Conservation (phyloP, 1,284 basidiomycete genomes). For the Somion occarium region DNA sequence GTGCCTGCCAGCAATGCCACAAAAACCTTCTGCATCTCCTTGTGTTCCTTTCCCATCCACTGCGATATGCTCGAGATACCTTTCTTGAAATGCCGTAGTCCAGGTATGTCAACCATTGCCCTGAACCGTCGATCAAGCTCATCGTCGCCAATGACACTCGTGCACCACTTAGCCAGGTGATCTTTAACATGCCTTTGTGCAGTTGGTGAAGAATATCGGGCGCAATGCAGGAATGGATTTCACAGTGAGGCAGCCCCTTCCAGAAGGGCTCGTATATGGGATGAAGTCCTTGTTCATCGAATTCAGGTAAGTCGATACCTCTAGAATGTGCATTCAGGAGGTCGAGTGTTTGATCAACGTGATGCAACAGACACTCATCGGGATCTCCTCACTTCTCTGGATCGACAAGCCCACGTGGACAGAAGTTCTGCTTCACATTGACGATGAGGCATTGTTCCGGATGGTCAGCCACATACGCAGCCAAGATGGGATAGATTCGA, state of each 20-base stretch:
- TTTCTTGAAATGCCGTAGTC: slow-evolving; percentile 21
- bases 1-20: slow-evolving; percentile 18
- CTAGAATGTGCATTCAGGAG: background rate
- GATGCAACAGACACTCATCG: slow-evolving; percentile 2
- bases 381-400: slow-evolving; percentile 14
- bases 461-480: slow-evolving; percentile 22
- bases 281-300: slow-evolving; percentile 11
- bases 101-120: slow-evolving; percentile 13
- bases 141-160: slow-evolving; percentile 14
- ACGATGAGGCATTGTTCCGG: slow-evolving; percentile 23
- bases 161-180: slow-evolving; percentile 24
- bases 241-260: slow-evolving; percentile 16
- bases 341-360: background rate
- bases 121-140: slow-evolving; percentile 21
- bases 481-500: slow-evolving; percentile 19
- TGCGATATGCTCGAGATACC: slow-evolving; percentile 22
- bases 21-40: slow-evolving; percentile 22
- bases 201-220: slow-evolving; percentile 27
- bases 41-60: slow-evolving; percentile 23
- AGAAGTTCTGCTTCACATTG: slow-evolving; percentile 15
- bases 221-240: slow-evolving; percentile 19
- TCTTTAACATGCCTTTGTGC: slow-evolving; percentile 27
- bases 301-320: background rate
- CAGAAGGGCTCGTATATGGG: slow-evolving; percentile 23
- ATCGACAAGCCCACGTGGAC: slow-evolving; percentile 14